Conservation (phyloP, 306 rosid genomes). For the Alnus glutinosa region DNA sequence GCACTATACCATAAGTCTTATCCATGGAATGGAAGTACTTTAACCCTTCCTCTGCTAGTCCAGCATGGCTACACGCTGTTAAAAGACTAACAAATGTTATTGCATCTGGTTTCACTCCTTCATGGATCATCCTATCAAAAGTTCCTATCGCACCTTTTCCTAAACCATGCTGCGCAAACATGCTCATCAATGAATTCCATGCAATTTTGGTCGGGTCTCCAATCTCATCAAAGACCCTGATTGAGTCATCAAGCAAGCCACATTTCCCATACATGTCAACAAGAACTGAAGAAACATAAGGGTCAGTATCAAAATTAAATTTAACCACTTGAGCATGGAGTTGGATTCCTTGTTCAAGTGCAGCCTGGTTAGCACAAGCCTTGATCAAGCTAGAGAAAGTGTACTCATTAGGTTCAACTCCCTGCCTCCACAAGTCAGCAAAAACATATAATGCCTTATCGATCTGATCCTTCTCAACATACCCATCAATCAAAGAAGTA, state of each 20-base stretch:
- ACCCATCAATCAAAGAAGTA: conserved; percentile 52
- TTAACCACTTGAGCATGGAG: conserved; percentile 60
- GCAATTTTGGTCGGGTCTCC: conserved; percentile 40
- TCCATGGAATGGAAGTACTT: conserved; percentile 49
- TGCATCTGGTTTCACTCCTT: conserved; percentile 45
- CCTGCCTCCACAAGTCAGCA: conserved; percentile 40
- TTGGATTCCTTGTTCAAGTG: conserved; percentile 55
- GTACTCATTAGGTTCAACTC: conserved; percentile 54
- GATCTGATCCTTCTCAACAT: conserved; percentile 42
- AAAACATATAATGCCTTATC: conserved; percentile 45
- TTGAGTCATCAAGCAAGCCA: conserved; percentile 49
- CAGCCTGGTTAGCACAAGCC: conserved; percentile 59
- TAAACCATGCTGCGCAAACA: conserved; percentile 58
- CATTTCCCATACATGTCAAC: conserved; percentile 67
- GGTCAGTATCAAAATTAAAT: conserved; percentile 42
- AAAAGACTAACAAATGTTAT: conserved; percentile 55
- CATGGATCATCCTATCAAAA: conserved; percentile 40
- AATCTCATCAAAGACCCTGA: conserved; percentile 39
- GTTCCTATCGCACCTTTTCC: conserved; percentile 41
- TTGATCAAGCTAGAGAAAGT: conserved; percentile 65
- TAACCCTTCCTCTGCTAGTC: conserved; percentile 54
- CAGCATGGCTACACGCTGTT: conserved; percentile 55
- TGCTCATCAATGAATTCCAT: conserved; percentile 50
- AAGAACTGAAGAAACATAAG: conserved; percentile 47
- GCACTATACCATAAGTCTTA: conserved; percentile 49